Base-by-base conservation (phyloP, 495 filamentous ascomycete genomes). In the Neurospora sp. region DNA sequence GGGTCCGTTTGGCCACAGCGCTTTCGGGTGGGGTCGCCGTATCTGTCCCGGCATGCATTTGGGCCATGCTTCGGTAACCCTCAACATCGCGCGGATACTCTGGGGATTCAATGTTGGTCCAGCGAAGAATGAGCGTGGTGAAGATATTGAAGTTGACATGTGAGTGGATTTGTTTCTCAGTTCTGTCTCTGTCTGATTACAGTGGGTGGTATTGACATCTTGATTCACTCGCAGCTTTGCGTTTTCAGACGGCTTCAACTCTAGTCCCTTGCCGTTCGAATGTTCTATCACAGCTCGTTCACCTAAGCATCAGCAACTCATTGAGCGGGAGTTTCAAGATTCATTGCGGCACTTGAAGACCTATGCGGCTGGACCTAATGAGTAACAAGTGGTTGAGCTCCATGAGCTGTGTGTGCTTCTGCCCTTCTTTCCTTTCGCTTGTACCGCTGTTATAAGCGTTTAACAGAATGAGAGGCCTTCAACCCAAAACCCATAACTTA, bases 21-120 rank as follows among this genome's bases (percentile, higher is more conserved):
- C 86, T 0, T 88, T 89, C 69, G 86, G 87, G 27, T 88, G 87
- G 83, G 87, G 87, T 16, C 80, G 87, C 0, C 82, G 87, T n/a
- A 82, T 88, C 72, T 89, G 87, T 71, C 86, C 87, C 4, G 87
- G 87, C 0, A 84, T 87, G 73, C 83, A 86, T 69, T 75, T 87
- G 3, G 87, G 85, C 0, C 82, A 86, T 37, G 82, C 84, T 0
- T 85, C 82, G 4, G 78, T 88, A 8, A 82, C 82, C 71, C 78
- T 87, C 20, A 84, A 84, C n/a, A 84, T 88, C n/a, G 84, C 84
- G 2, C 84, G 84, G 6, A 79, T 87, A 14, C 75, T 89, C 0
- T 88, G 87, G 87, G 86, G 75, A 0, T 86, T 86, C 72, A 72
- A 85, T 5, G 80, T 86, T n/a, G 76, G 76, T 40, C 83, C 86